These are phyloP conservation scores for Fraxinus excelsior DNA, from an alignment of 257 asterid species.

Conservation along the genomic window DNA sequence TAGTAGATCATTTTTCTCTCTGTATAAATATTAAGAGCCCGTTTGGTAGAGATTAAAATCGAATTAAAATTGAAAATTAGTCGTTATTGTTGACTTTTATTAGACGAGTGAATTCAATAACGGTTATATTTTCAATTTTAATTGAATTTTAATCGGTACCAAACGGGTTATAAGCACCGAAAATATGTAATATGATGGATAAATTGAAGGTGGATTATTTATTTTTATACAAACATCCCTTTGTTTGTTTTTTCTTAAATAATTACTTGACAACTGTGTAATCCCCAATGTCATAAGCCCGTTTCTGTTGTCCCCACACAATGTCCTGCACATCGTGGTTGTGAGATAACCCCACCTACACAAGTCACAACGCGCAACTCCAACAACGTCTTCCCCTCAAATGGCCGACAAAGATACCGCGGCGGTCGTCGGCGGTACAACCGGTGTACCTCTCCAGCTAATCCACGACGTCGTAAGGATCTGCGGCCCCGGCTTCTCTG, in stretches of 20 bases:
- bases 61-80: too few species aligned
- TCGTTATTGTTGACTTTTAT: too few species aligned
- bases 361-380: slow-evolving; percentile 24
- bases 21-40: too few species aligned
- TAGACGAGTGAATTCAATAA: too few species aligned
- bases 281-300: background rate
- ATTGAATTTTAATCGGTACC: too few species aligned
- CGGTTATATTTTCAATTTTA: too few species aligned
- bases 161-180: too few species aligned
- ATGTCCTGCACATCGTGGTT: slow-evolving; percentile 1
- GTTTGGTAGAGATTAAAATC: too few species aligned
- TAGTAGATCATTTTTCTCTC: too few species aligned
- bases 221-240: too few species aligned
- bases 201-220: too few species aligned
- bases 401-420: slow-evolving; percentile 63
- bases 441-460: slow-evolving; percentile 47
- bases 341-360: slow-evolving; percentile 10
- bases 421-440: slow-evolving; percentile 31
- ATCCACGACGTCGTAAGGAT: slow-evolving; percentile 65
- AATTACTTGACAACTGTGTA: slow-evolving; percentile 35
- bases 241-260: background rate
- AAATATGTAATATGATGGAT: too few species aligned
- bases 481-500: slow-evolving; percentile 68
- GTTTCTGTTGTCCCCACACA: background rate
- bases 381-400: slow-evolving; percentile 13